Percentiles rank a stretch among this genome's conserved stretches.
These are phyloP conservation scores for Bipolaris gigantea DNA, from an alignment of 2,329 filamentous ascomycete species.

Conservation along the genomic window DNA sequence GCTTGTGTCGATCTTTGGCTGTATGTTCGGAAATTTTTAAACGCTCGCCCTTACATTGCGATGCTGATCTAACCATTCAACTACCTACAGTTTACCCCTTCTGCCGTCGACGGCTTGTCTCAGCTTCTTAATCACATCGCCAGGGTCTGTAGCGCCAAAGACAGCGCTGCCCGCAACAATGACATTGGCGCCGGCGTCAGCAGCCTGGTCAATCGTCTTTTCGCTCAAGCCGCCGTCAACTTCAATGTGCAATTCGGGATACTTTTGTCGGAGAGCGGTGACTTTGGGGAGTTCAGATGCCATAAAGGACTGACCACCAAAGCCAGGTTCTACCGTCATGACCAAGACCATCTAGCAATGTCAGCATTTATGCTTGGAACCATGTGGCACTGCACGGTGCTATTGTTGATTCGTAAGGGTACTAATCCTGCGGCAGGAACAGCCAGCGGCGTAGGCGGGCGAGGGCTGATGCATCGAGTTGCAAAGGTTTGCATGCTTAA, in stretches of 20 bases:
- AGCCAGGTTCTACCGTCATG: constrained; percentile 98
- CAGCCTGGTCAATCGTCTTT: constrained; percentile 88
- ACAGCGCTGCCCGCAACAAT: constrained; percentile 97
- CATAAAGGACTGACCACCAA: constrained; percentile 99
- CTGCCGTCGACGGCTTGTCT: constrained; percentile 75
- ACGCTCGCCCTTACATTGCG: too few species aligned
- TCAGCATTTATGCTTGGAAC: constrained; percentile 10
- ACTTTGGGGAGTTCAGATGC: constrained; percentile 94
- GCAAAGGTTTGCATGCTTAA: constrained; percentile 31
- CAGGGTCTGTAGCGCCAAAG: constrained; percentile 87
- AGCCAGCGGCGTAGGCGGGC: constrained; percentile 15
- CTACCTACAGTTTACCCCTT: constrained; percentile 38
- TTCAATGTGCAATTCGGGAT: constrained; percentile 94
- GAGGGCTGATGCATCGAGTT: constrained; percentile 12
- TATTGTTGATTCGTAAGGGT: constrained; percentile 7
- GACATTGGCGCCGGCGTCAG: constrained; percentile 94
- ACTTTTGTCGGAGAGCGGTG: constrained; percentile 74
- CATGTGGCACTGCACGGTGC: constrained; percentile 3
- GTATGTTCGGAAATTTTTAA: too few species aligned
- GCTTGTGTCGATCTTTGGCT: too few species aligned
- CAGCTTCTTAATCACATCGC: constrained; percentile 81
- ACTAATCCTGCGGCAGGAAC: constrained; percentile 16
- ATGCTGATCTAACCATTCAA: neutral
- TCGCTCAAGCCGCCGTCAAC: constrained; percentile 91
- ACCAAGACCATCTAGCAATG: constrained; percentile 84